Evolutionary conservation across 495 filamentous ascomycete genomes (phyloP).

Genomic region (Cairneyella variabilis): DNA sequence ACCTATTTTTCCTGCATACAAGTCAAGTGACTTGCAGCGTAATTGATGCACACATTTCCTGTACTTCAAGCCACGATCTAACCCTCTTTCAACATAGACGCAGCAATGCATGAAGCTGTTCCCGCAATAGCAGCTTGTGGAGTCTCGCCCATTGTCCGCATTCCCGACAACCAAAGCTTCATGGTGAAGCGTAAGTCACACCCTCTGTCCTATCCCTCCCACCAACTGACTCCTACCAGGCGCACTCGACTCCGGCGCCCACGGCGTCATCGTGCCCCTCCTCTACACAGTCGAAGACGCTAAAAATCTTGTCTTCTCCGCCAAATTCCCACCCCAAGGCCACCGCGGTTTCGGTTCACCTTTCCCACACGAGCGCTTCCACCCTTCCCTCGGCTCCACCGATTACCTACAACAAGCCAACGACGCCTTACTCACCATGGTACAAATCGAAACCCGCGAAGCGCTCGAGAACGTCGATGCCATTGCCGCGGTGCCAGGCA

Average conservation of each 20-base stretch:
- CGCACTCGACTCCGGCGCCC: constrained; percentile 64
- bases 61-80: too few species aligned
- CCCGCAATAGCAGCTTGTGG: constrained; percentile 64
- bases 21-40: too few species aligned
- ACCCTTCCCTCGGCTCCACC: constrained; percentile 43
- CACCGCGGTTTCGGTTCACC: constrained; percentile 64
- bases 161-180: constrained; percentile 62
- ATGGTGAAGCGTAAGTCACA: constrained; percentile 63
- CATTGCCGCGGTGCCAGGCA: constrained; percentile 66
- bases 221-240: constrained; percentile 35
- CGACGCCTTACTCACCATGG: constrained; percentile 62
- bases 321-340: constrained; percentile 66
- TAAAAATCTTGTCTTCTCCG: constrained; percentile 49
- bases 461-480: constrained; percentile 66
- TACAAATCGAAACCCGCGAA: constrained; percentile 79
- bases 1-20: too few species aligned
- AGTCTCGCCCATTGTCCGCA: constrained; percentile 62
- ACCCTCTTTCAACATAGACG: too few species aligned
- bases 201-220: background rate
- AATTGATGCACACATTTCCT: too few species aligned
- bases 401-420: constrained; percentile 77
- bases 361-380: constrained; percentile 61
- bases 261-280: constrained; percentile 64
- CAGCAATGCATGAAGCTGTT: constrained; percentile 79
- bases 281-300: constrained; percentile 64